Evolutionary conservation across 1,139 yeast genomes (phyloP).

Genomic region (Zygoascus sp.): DNA sequence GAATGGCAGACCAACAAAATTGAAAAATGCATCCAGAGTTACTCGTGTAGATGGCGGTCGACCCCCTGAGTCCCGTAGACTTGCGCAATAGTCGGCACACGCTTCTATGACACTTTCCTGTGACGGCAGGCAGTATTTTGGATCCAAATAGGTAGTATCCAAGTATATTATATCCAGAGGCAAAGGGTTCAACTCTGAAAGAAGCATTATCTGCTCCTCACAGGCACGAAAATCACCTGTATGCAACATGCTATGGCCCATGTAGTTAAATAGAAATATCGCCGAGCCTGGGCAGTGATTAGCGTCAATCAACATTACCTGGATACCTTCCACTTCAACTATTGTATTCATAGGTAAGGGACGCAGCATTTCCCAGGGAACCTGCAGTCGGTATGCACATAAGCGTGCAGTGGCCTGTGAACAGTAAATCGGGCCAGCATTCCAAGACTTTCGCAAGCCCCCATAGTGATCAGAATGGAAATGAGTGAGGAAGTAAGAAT

Average conservation of each 20-base stretch:
- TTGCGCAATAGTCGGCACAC: conserved; percentile 52
- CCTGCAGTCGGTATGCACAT: conserved; percentile 50
- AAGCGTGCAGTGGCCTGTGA: conserved; percentile 63
- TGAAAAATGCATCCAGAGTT: conserved; percentile 23
- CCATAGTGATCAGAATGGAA: conserved; percentile 94
- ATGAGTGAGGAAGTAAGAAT: conserved; percentile 45
- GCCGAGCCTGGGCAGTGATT: conserved; percentile 97
- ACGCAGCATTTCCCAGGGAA: conserved; percentile 49
- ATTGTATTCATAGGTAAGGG: conserved; percentile 44
- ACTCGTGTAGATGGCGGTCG: conserved; percentile 16
- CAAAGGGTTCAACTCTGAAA: conserved; percentile 15
- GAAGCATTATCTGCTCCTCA: conserved; percentile 35
- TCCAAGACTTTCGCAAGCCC: conserved; percentile 77
- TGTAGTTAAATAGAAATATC: conserved; percentile 52
- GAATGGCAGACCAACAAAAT: conserved; percentile 3
- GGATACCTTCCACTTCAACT: conserved; percentile 41
- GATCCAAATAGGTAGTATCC: conserved; percentile 84
- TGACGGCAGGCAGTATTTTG: conserved; percentile 68
- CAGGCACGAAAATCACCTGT: conserved; percentile 91
- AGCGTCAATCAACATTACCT: conserved; percentile 69
- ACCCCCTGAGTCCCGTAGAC: conserved; percentile 33
- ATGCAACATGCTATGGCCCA: conserved; percentile 50
- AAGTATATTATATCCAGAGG: conserved; percentile 58
- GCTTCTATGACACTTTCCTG: conserved; percentile 63
- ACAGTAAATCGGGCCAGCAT: conserved; percentile 62